Evolutionary conservation across 805 yeast genomes (phyloP).

Genomic region (Zygoascus bituminiphila): DNA sequence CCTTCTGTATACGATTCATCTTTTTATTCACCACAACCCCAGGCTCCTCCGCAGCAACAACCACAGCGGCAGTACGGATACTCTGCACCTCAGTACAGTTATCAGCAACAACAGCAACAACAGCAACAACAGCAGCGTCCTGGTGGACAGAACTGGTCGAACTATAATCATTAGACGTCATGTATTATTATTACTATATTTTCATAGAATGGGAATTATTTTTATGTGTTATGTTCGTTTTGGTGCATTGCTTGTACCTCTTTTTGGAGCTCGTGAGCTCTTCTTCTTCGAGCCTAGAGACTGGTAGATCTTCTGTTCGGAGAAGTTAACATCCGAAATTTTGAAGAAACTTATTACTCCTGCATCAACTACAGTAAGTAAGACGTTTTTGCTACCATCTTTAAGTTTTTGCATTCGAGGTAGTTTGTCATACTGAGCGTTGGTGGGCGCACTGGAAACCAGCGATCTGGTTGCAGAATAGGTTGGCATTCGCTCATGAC

Average conservation of each 20-base stretch:
- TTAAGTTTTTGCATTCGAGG: constrained; percentile 38
- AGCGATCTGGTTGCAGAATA: constrained; percentile 28
- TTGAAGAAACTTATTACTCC: constrained; percentile 39
- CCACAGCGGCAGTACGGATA: constrained; percentile 4
- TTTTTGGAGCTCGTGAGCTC: not conserved
- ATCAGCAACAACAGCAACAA: constrained; percentile 5
- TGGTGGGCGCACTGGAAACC: constrained; percentile 21
- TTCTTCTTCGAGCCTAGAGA: not conserved
- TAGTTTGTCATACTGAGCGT: constrained; percentile 17
- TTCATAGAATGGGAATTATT: not conserved
- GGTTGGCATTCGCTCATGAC: constrained; percentile 28
- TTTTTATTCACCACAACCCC: constrained; percentile 29
- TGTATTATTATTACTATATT: not conserved
- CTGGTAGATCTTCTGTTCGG: constrained; percentile 13
- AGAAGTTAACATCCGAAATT: constrained; percentile 16
- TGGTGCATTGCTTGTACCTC: not conserved
- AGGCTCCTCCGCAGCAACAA: constrained; percentile 7
- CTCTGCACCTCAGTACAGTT: constrained; percentile 1
- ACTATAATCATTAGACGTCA: not conserved
- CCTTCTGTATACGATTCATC: constrained; percentile 43
- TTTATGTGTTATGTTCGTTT: not conserved
- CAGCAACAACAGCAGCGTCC: constrained; percentile 6
- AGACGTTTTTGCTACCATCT: constrained; percentile 44
- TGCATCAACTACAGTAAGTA: constrained; percentile 65
- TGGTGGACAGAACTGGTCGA: not conserved